Percentiles rank a stretch among this genome's conserved stretches.
Evolutionary conservation across 345 rosid genomes (phyloP).

Genomic region (Erysimum cheiranthoides): DNA sequence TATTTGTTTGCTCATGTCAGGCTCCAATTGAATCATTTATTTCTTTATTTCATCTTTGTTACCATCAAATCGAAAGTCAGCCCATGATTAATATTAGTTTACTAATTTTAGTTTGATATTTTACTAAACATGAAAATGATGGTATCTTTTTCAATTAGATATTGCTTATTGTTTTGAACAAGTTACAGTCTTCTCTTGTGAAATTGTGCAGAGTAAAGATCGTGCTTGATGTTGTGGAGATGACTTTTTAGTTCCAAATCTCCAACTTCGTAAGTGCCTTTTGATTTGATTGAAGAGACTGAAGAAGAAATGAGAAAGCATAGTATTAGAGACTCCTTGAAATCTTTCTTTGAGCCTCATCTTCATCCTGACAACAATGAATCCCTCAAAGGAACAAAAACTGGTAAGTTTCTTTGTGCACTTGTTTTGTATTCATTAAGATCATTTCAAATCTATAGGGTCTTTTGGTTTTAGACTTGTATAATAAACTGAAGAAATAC

Average conservation of each 20-base stretch:
- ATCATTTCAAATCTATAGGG: not conserved
- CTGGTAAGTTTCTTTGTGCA: constrained; percentile 52
- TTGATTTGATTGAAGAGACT: constrained; percentile 35
- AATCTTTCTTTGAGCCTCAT: constrained; percentile 75
- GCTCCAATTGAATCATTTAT: constrained; percentile 19
- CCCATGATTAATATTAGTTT: constrained; percentile 9
- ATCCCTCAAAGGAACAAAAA: constrained; percentile 73
- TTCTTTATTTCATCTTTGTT: constrained; percentile 20
- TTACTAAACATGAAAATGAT: constrained; percentile 34
- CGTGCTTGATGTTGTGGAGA: constrained; percentile 25
- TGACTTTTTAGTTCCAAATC: constrained; percentile 38
- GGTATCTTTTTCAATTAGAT: not conserved
- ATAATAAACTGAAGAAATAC: constrained; percentile 47
- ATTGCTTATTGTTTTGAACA: constrained; percentile 32
- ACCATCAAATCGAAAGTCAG: constrained; percentile 15
- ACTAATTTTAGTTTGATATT: constrained; percentile 18
- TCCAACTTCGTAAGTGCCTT: constrained; percentile 39
- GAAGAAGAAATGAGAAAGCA: constrained; percentile 65
- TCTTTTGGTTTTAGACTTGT: not conserved
- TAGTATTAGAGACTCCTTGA: constrained; percentile 63
- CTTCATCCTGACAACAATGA: constrained; percentile 73
- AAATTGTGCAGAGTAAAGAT: constrained; percentile 27
- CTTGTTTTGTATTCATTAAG: not conserved
- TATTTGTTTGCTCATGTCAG: constrained; percentile 28
- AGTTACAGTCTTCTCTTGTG: constrained; percentile 20